Evolutionary conservation across 371 early-diverging fungal species (phyloP).

Genomic region (Lichtheimia ornata): DNA sequence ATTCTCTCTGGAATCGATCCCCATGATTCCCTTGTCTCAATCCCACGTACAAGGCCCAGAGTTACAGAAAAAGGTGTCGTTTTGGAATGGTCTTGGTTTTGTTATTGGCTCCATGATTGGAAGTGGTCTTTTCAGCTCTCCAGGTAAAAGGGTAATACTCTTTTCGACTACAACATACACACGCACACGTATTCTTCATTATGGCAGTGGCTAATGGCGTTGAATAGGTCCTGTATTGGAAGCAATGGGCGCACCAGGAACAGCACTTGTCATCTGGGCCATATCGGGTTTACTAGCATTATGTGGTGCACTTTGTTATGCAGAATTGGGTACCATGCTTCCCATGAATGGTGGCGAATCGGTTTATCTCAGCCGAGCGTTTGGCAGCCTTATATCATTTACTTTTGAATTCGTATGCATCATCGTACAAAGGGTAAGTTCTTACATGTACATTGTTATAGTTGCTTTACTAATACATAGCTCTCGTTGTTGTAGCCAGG

Average conservation of each 20-base stretch:
- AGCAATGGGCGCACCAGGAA: slow-evolving; percentile 68
- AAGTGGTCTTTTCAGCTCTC: slow-evolving; percentile 87
- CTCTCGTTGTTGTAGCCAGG: slow-evolving; percentile 52
- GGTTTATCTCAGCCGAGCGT: slow-evolving; percentile 79
- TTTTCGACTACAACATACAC: slow-evolving; percentile 13
- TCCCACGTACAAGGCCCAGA: slow-evolving; percentile 56
- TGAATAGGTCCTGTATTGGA: slow-evolving; percentile 63
- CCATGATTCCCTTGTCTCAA: slow-evolving; percentile 52
- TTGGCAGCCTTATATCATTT: slow-evolving; percentile 78
- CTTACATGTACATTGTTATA: neutral
- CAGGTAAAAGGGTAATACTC: slow-evolving; percentile 58
- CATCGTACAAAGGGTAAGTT: slow-evolving; percentile 58
- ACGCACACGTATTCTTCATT: neutral
- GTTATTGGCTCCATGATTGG: slow-evolving; percentile 86
- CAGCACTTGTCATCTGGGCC: slow-evolving; percentile 79
- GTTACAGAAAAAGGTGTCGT: slow-evolving; percentile 67
- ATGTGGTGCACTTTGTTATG: slow-evolving; percentile 77
- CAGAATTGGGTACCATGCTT: slow-evolving; percentile 87
- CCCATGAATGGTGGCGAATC: slow-evolving; percentile 89
- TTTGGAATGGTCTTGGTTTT: slow-evolving; percentile 69
- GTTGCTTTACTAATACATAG: neutral
- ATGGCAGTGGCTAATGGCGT: too few species aligned
- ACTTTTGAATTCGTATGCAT: slow-evolving; percentile 80
- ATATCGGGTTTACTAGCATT: slow-evolving; percentile 76
- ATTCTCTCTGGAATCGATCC: slow-evolving; percentile 61